Percentiles rank a stretch among this genome's conserved stretches.
Evolutionary conservation across 2,329 filamentous ascomycete species (phyloP).

Genomic region (Sporothrix pseudoabietina): DNA sequence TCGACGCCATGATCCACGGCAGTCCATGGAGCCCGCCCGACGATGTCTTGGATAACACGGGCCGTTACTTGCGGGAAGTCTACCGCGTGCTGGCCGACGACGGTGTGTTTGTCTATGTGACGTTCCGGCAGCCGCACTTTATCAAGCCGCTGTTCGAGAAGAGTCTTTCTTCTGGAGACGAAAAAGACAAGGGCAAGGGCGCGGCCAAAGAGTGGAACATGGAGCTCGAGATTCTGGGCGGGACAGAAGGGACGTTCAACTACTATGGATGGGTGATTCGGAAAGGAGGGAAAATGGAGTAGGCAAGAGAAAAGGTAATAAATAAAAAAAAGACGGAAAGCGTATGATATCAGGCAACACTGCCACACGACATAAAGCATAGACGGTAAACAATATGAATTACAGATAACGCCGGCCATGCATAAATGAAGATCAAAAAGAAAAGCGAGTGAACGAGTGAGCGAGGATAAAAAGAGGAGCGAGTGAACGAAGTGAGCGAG

Average conservation of each 20-base stretch:
- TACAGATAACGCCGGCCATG: not conserved
- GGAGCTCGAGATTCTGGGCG: constrained; percentile 47
- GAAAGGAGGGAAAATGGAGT: constrained; percentile 25
- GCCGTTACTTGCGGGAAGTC: constrained; percentile 53
- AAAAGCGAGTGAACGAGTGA: not conserved
- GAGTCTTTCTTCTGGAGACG: not conserved
- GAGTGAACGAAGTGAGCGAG: too few species aligned
- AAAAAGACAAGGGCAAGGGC: constrained; percentile 26
- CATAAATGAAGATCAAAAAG: not conserved
- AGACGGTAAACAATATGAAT: not conserved
- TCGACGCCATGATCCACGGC: constrained; percentile 59
- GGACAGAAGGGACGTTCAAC: constrained; percentile 48
- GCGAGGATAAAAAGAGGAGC: not conserved
- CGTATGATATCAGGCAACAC: constrained; percentile 9
- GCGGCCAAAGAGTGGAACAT: constrained; percentile 49
- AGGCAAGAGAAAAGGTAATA: not conserved
- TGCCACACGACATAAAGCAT: not conserved
- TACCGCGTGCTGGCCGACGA: constrained; percentile 51
- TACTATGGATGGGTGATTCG: constrained; percentile 49
- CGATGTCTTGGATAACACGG: constrained; percentile 52
- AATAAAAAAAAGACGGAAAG: not conserved
- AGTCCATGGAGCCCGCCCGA: constrained; percentile 56
- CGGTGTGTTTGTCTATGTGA: constrained; percentile 55
- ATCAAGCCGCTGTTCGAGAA: constrained; percentile 50
- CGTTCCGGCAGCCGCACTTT: constrained; percentile 59